A percentile compares a stretch with the other conserved stretches of the same genome.
These are phyloP conservation scores for Kodamaea restingae DNA, from an alignment of 805 yeast genomes.

Conservation along the genomic window DNA sequence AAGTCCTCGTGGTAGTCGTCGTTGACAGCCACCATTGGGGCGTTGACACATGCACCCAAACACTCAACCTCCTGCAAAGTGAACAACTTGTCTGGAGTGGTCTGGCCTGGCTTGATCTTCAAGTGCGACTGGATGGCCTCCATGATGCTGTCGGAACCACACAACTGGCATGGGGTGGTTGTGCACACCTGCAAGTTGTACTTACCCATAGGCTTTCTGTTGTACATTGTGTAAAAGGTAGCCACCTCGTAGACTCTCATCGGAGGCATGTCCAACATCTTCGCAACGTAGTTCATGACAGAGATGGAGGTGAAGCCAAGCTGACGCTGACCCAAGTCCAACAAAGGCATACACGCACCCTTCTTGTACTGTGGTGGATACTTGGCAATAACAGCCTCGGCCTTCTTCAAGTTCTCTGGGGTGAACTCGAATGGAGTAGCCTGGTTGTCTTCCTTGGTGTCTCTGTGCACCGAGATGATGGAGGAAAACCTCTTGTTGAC, in stretches of 20 bases:
- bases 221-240: conserved; percentile 87
- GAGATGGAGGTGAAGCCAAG: conserved; percentile 80
- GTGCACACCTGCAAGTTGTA: conserved; percentile 83
- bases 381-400: conserved; percentile 69
- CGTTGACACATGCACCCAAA: conserved; percentile 88
- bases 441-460: conserved; percentile 63
- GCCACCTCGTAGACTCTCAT: conserved; percentile 94
- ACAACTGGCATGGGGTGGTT: conserved; percentile 83
- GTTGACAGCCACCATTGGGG: conserved; percentile 81
- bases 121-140: conserved; percentile 60
- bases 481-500: conserved; percentile 31
- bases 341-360: conserved; percentile 82
- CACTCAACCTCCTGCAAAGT: conserved; percentile 87
- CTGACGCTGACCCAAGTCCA: conserved; percentile 86
- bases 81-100: conserved; percentile 69
- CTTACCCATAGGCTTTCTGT: conserved; percentile 82
- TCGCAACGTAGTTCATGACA: conserved; percentile 88
- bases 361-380: conserved; percentile 85
- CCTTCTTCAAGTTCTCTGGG: conserved; percentile 59
- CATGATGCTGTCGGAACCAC: conserved; percentile 79
- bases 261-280: conserved; percentile 81
- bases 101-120: conserved; percentile 69
- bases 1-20: conserved; percentile 83
- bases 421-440: conserved; percentile 69
- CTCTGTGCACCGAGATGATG: conserved; percentile 64